Evolutionary conservation across 2,329 filamentous ascomycete genomes (phyloP).

Genomic region (Madurella mycetomatis): DNA sequence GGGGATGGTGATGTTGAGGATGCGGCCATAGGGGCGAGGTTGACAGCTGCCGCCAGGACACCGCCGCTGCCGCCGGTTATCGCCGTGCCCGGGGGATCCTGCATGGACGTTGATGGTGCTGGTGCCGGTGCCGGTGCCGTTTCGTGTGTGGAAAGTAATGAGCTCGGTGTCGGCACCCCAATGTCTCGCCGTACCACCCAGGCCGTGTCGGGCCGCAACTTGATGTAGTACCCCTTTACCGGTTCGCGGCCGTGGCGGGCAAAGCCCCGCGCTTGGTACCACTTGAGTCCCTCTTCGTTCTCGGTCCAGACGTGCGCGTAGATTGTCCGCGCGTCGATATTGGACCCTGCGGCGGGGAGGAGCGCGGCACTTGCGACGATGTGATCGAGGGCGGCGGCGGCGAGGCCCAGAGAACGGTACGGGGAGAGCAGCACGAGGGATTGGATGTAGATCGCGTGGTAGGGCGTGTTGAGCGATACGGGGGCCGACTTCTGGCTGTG

Average conservation of each 20-base stretch:
- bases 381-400: conserved; percentile 52
- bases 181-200: conserved; percentile 53
- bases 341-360: conserved; percentile 31
- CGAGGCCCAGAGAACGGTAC: conserved; percentile 57
- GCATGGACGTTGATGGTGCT: neutral
- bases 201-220: conserved; percentile 57
- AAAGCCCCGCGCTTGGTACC: conserved; percentile 60
- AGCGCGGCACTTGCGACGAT: conserved; percentile 41
- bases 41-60: conserved; percentile 21
- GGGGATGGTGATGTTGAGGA: conserved; percentile 5
- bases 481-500: conserved; percentile 1
- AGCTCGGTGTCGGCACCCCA: conserved; percentile 21
- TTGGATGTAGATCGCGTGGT: conserved; percentile 58
- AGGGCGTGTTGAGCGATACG: conserved; percentile 17
- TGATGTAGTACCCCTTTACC: conserved; percentile 58
- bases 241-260: conserved; percentile 39
- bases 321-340: conserved; percentile 39
- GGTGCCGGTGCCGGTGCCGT: neutral
- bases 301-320: conserved; percentile 67
- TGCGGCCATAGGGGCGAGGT: conserved; percentile 17
- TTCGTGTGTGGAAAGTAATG: neutral
- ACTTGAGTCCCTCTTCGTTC: conserved; percentile 58
- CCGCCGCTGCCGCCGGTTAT: neutral
- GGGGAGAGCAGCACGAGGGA: conserved; percentile 60
- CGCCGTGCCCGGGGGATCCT: neutral